These are phyloP conservation scores for Gossypium mustelinum DNA, from an alignment of 345 rosid species.

Conservation along the genomic window DNA sequence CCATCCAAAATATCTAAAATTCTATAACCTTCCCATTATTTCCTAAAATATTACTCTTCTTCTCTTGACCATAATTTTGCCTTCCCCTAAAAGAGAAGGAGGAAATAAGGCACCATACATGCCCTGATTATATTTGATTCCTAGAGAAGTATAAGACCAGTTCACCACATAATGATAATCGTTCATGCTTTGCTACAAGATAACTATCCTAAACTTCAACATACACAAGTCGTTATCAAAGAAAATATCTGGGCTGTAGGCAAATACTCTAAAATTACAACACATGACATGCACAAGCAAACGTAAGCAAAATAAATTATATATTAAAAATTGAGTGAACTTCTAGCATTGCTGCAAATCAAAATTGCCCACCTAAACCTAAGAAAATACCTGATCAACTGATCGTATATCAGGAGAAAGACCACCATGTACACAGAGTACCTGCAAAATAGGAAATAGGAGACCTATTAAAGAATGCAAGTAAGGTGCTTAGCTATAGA, in stretches of 20 bases:
- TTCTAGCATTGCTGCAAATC: neutral
- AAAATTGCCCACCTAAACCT: neutral
- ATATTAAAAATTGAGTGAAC: neutral
- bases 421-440: slow-evolving; percentile 99
- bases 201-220: neutral
- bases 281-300: neutral
- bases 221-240: neutral
- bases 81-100: no score
- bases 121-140: neutral
- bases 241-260: neutral
- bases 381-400: slow-evolving; percentile 73
- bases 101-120: neutral
- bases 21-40: neutral
- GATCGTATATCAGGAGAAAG: slow-evolving; percentile 97
- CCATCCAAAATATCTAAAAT: neutral
- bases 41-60: no score
- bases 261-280: neutral
- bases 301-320: neutral
- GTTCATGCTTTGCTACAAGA: neutral
- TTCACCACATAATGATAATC: neutral
- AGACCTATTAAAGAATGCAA: neutral
- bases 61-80: neutral
- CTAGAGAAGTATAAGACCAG: neutral
- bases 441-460: slow-evolving; percentile 40
- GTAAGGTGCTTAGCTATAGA: neutral